Percentiles rank a stretch among this genome's conserved stretches.
Conservation (phyloP, 495 filamentous ascomycete species). For the Aspergillus heteromorphus region DNA sequence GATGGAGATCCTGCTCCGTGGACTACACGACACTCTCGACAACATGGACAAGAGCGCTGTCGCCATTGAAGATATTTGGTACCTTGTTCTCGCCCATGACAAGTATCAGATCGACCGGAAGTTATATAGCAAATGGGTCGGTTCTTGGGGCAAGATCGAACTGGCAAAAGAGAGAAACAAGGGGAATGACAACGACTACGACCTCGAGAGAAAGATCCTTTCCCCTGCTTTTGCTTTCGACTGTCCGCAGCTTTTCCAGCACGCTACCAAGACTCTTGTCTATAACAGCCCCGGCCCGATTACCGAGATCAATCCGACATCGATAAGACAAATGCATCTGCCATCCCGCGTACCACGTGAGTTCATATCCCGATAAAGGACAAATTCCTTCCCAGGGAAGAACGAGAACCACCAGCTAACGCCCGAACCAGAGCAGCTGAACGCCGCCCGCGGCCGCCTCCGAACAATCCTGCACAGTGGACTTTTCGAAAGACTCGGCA, state of each 20-base stretch:
- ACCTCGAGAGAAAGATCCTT: neutral
- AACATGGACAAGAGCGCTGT: neutral
- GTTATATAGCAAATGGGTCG: neutral
- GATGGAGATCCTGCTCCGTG: neutral
- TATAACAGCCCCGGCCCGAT: neutral
- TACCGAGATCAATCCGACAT: neutral
- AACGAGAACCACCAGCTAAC: neutral
- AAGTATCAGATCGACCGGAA: neutral
- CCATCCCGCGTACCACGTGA: neutral
- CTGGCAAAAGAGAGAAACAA: neutral
- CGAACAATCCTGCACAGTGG: neutral
- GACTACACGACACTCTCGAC: neutral
- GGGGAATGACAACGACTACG: neutral
- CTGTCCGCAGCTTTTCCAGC: neutral
- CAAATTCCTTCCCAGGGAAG: no score
- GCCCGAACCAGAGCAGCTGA: neutral
- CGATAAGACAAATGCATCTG: neutral
- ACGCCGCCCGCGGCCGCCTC: slow-evolving; percentile 1
- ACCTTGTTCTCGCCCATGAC: neutral
- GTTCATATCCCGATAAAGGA: neutral
- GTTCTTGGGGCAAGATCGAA: neutral
- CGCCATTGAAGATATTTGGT: neutral
- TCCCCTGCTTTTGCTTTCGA: neutral
- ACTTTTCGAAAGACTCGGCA: neutral
- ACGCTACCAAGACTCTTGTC: neutral